Conservation (phyloP, 2,329 filamentous ascomycete species). For the Tolypocladium album region DNA sequence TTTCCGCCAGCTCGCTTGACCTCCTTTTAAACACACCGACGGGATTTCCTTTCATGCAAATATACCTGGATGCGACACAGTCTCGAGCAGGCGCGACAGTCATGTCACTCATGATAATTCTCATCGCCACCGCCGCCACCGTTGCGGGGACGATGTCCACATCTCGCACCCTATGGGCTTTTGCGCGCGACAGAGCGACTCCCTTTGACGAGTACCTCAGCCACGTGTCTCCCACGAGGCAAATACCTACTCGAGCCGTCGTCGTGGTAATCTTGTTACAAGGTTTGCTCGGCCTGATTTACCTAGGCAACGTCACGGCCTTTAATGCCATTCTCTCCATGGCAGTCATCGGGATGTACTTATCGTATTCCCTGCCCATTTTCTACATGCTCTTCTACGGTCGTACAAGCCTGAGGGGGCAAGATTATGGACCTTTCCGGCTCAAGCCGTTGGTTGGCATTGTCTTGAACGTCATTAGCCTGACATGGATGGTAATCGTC, state of each 20-base stretch:
- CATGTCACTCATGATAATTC: slow-evolving; percentile 16
- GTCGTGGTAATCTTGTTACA: slow-evolving; percentile 14
- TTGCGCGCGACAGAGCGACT: slow-evolving; percentile 24
- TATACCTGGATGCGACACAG: slow-evolving; percentile 19
- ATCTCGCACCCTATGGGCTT: slow-evolving; percentile 26
- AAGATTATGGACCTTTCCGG: slow-evolving; percentile 13
- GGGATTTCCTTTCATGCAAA: slow-evolving; percentile 32
- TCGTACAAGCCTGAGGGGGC: slow-evolving; percentile 10
- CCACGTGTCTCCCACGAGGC: slow-evolving; percentile 15
- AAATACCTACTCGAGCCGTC: slow-evolving; percentile 23
- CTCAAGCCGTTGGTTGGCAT: slow-evolving; percentile 22
- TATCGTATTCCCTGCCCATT: slow-evolving; percentile 30
- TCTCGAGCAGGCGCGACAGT: slow-evolving; percentile 14
- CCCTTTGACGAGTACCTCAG: slow-evolving; percentile 25
- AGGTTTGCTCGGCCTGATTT: slow-evolving; percentile 24
- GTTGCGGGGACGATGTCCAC: slow-evolving; percentile 23
- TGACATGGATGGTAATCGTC: slow-evolving; percentile 31
- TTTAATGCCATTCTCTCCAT: slow-evolving; percentile 29
- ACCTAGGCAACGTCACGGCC: slow-evolving; percentile 28
- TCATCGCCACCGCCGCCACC: slow-evolving; percentile 17
- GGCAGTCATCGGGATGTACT: slow-evolving; percentile 30
- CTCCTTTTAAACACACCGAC: slow-evolving; percentile 28
- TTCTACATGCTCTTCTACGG: slow-evolving; percentile 24
- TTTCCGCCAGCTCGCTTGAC: slow-evolving; percentile 26
- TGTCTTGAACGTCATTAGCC: slow-evolving; percentile 26